Evolutionary conservation across 148 eudicot species (phyloP).

Genomic region (Hydrangea macrophylla): DNA sequence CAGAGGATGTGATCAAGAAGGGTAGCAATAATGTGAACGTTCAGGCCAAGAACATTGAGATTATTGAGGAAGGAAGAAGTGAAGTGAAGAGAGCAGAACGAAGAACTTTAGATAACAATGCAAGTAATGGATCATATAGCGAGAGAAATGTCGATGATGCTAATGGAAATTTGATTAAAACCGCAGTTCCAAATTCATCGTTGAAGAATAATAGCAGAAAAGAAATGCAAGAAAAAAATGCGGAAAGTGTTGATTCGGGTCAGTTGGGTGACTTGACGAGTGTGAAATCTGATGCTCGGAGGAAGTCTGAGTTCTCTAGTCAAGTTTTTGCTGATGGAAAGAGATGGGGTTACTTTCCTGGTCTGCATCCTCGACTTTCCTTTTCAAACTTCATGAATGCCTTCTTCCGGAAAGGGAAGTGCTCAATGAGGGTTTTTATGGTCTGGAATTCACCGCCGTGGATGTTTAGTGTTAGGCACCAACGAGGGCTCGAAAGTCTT

Average conservation of each 20-base stretch:
- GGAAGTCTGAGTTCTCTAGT: constrained; percentile 32
- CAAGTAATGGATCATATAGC: constrained; percentile 7
- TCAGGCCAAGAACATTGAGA: constrained; percentile 11
- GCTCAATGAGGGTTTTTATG: constrained; percentile 79
- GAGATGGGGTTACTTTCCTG: constrained; percentile 90
- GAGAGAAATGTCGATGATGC: constrained; percentile 9
- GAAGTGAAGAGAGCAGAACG: constrained; percentile 35
- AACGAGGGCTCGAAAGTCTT: constrained; percentile 83
- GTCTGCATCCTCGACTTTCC: constrained; percentile 57
- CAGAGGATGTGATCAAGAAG: constrained; percentile 4
- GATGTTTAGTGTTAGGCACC: constrained; percentile 77
- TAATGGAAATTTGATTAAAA: constrained; percentile 3
- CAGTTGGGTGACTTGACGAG: constrained; percentile 14
- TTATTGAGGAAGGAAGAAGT: constrained; percentile 15
- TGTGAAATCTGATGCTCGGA: constrained; percentile 19
- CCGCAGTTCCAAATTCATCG: background rate
- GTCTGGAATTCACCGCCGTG: constrained; percentile 96
- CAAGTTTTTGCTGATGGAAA: constrained; percentile 58
- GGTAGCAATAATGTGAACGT: background rate
- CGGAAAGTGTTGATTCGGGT: constrained; percentile 12
- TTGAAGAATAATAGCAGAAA: constrained; percentile 3
- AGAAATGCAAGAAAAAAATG: constrained; percentile 15
- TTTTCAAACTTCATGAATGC: constrained; percentile 77
- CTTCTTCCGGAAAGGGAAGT: constrained; percentile 73
- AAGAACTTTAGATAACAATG: constrained; percentile 41